Evolutionary conservation across 208 protist species (phyloP).

Genomic region (Acanthamoeba culbertsoni): DNA sequence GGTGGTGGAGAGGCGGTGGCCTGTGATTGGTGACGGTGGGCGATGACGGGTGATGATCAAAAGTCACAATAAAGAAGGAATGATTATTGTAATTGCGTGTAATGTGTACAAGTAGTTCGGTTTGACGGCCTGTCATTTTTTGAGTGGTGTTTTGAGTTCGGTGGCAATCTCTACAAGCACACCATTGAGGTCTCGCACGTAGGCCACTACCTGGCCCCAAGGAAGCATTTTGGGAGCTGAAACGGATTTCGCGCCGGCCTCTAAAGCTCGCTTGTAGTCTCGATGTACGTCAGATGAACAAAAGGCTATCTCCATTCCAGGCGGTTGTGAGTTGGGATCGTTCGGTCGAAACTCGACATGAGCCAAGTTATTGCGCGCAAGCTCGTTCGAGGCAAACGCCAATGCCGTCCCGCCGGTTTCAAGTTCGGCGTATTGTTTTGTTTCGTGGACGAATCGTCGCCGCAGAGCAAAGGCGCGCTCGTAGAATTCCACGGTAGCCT

Average conservation of each 20-base stretch:
- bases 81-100: background rate
- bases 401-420: background rate
- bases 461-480: background rate
- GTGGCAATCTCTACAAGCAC: slow-evolving; percentile 13
- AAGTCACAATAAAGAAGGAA: too few species aligned
- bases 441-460: slow-evolving; percentile 2
- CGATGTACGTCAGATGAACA: background rate
- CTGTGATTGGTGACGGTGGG: too few species aligned
- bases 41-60: too few species aligned
- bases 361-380: background rate
- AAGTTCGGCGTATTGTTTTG: slow-evolving; percentile 2
- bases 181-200: slow-evolving; percentile 6
- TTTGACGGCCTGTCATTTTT: background rate
- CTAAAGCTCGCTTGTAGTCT: background rate
- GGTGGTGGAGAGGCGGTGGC: too few species aligned
- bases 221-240: background rate
- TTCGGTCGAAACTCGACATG: background rate
- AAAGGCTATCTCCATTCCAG: background rate
- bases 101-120: background rate
- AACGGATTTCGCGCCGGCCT: background rate
- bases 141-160: background rate
- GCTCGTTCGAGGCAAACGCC: background rate
- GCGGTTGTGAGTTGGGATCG: background rate
- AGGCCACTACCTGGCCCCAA: slow-evolving; percentile 1
- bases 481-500: background rate